These are phyloP conservation scores for Craspedostauros australis DNA, from an alignment of 108 stramenopile genomes.

Conservation along the genomic window DNA sequence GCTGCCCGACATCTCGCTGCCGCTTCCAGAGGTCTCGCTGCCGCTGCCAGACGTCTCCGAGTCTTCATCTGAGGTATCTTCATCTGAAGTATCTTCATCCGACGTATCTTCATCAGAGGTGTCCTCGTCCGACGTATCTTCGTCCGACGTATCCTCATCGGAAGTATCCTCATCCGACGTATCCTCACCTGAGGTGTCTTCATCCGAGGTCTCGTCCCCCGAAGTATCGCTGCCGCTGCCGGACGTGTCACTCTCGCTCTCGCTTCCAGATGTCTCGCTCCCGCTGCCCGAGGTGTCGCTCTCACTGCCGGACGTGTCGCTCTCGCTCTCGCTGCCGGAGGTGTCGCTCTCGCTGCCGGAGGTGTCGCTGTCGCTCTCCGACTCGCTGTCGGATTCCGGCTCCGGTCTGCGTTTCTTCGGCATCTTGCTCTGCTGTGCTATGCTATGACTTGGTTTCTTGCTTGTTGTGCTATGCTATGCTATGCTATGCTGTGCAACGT, in stretches of 20 bases:
- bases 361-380: slow-evolving; percentile 6
- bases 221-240: neutral
- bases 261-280: too few relatives aligned
- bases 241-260: slow-evolving; percentile 6
- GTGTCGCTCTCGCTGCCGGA: neutral
- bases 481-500: too few relatives aligned
- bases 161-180: slow-evolving; percentile 10
- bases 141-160: slow-evolving; percentile 1
- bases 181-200: too few relatives aligned
- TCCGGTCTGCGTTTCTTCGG: too few relatives aligned
- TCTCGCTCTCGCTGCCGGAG: slow-evolving; percentile 6
- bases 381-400: too few relatives aligned
- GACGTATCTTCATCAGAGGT: slow-evolving; percentile 2
- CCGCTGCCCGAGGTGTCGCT: too few relatives aligned
- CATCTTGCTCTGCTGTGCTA: too few relatives aligned
- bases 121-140: slow-evolving; percentile 2
- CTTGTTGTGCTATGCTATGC: too few relatives aligned
- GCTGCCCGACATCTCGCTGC: too few relatives aligned
- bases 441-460: too few relatives aligned
- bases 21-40: slow-evolving; percentile 1
- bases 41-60: slow-evolving; percentile 2
- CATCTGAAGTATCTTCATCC: neutral
- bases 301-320: too few relatives aligned
- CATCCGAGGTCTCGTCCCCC: too few relatives aligned
- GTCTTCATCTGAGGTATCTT: slow-evolving; percentile 3